Evolutionary conservation across 2,329 filamentous ascomycete species (phyloP), one percentile per base, ranked within the genome.

Genomic region (Daldinia sp.): DNA sequence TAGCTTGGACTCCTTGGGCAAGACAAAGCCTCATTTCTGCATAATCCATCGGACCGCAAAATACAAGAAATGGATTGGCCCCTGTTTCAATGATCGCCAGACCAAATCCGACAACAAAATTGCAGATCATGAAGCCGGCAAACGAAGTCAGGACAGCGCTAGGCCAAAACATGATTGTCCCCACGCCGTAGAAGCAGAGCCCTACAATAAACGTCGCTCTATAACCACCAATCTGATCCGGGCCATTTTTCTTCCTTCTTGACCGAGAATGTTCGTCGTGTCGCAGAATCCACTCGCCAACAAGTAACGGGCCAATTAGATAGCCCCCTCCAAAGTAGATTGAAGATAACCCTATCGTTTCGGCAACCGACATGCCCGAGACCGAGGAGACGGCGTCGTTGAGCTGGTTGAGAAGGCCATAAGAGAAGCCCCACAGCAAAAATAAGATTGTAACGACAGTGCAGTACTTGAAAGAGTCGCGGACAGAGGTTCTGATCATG

Each of bases 361-460:
- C 85, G 6, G 87, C 85, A 0, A 83, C 79, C 0, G 83, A 86
- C 84, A 92, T 90, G 23, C 86, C 75, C 13, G 90, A 86, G 5
- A 93, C 86, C 12, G 80, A 76, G 39, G 90, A 88, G 59, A 93
- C 90, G 26, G 89, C 88, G 20, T 85, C 86, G 77, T 97, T 97
- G 30, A 98, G 86, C 0, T 90, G 91, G 74, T 96, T 93, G 5
- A 97, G 83, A 1, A 97, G 85, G 0, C 94, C 94, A 74, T 97
- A 97, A 0, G 93, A 94, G 65, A 97, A 91, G 0, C 94, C 94
- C 94, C 93, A 97, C 2, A 97, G 82, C 71, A 97, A 89, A 80
- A 97, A 97, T 0, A 97, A 83, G 6, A 94, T 86, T 0, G 92
- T 93, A 23, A 97, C 93, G 70, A 93, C 84, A 15, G 87, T 85